These are phyloP conservation scores for Coniochaeta ligniaria DNA, from an alignment of 2,329 filamentous ascomycete genomes.

Conservation along the genomic window DNA sequence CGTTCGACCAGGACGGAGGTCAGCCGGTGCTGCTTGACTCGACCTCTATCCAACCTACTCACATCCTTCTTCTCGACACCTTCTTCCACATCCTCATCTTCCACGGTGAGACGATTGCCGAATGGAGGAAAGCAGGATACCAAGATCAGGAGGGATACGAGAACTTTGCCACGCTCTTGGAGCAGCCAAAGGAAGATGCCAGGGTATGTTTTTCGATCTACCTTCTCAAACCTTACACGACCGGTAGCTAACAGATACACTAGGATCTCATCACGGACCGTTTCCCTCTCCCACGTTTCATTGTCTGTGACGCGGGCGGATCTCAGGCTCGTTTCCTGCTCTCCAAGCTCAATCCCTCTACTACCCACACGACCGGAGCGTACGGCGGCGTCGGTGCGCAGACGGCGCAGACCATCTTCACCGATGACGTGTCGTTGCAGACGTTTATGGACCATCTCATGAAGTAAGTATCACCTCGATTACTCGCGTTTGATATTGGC, in stretches of 20 bases:
- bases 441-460: slow-evolving; percentile 99
- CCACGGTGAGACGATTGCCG: slow-evolving; percentile 94
- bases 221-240: slow-evolving; percentile 6
- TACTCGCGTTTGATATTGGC: background rate
- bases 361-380: slow-evolving; percentile 87
- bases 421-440: slow-evolving; percentile 93
- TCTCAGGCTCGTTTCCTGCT: slow-evolving; percentile 96
- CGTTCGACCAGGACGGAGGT: slow-evolving; percentile 88
- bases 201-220: slow-evolving; percentile 45
- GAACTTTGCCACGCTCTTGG: slow-evolving; percentile 82
- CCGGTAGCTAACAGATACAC: background rate
- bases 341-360: slow-evolving; percentile 95
- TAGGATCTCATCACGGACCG: slow-evolving; percentile 94
- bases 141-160: slow-evolving; percentile 98
- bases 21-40: slow-evolving; percentile 94
- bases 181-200: slow-evolving; percentile 94
- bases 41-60: slow-evolving; percentile 89
- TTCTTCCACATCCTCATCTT: slow-evolving; percentile 99
- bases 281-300: slow-evolving; percentile 96
- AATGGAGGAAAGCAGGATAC: slow-evolving; percentile 97
- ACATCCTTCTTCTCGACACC: slow-evolving; percentile 89
- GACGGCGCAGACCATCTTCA: slow-evolving; percentile 96
- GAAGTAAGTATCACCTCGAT: slow-evolving; percentile 63
- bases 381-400: slow-evolving; percentile 83
- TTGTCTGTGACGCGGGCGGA: slow-evolving; percentile 96